Percentiles rank a stretch among this genome's conserved stretches.
Conservation (phyloP, 2,329 filamentous ascomycete genomes). For the Annulohypoxylon truncatum region DNA sequence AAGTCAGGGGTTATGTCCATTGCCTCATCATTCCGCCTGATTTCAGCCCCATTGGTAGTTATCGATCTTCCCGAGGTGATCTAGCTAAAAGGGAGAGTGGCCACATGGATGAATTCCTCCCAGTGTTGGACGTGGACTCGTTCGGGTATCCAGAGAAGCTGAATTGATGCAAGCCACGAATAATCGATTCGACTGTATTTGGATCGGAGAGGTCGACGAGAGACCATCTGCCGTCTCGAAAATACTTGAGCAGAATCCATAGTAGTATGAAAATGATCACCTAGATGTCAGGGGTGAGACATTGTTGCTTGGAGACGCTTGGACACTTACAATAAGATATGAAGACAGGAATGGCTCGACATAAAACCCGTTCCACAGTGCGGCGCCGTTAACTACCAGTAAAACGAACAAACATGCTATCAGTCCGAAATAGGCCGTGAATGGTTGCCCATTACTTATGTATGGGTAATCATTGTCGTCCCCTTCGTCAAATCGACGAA, state of each 20-base stretch:
- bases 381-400: slow-evolving; percentile 50
- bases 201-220: slow-evolving; percentile 50
- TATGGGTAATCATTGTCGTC: slow-evolving; percentile 53
- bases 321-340: slow-evolving; percentile 53
- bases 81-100: background rate
- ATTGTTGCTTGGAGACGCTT: too few species aligned
- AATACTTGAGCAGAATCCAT: slow-evolving; percentile 48
- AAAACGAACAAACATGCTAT: slow-evolving; percentile 52
- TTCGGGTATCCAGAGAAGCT: slow-evolving; percentile 24
- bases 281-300: slow-evolving; percentile 32
- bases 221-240: slow-evolving; percentile 45
- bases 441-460: slow-evolving; percentile 53
- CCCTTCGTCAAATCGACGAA: slow-evolving; percentile 41
- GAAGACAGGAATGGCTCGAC: slow-evolving; percentile 52
- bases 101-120: background rate
- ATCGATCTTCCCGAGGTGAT: background rate
- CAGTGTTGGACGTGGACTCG: slow-evolving; percentile 1
- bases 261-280: slow-evolving; percentile 48
- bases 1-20: too few species aligned
- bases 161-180: slow-evolving; percentile 47
- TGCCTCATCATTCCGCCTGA: too few species aligned
- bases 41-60: background rate
- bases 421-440: slow-evolving; percentile 52
- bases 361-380: slow-evolving; percentile 53
- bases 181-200: slow-evolving; percentile 45